Evolutionary conservation across 176 grass and related monocot species (phyloP), one percentile per base, ranked within the genome.

Genomic region (Stipa capillata): DNA sequence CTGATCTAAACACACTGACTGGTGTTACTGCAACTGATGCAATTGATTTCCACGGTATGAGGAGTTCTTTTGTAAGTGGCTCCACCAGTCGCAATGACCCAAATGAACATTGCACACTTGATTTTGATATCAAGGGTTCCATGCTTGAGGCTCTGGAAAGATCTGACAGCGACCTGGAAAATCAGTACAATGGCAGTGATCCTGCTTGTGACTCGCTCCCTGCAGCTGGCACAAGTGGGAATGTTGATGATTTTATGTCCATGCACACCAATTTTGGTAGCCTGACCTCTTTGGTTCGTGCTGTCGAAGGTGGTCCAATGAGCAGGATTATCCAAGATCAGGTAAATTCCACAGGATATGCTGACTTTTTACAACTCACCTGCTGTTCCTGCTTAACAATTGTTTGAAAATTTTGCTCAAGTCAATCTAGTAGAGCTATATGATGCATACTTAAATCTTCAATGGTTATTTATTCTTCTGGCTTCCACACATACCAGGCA

Each of bases 101-200:
- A 72, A 89, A 88, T 70, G 91, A 68, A 28, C 83, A 84, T 36
- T 77, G 64, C 67, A 82, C 73, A 2, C 88, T 99, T 79, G 90
- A 95, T 95, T 91, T 98, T 52, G 85, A 93, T 68, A 85, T 90
- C 62, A 92, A 94, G 24, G 87, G 82, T 75, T 94, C 91, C 20
- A 68, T 92, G 87, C 87, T 97, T 54, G 89, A 91, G 69, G 88
- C 87, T 81, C 78, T 94, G 71, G 86, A 87, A 76, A 91, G 86
- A 78, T 85, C 86, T 68, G 88, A 75, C 82, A 79, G 70, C 14
- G 86, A 90, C 40, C 82, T 95, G 5, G 88, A 94, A 83, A 94
- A 69, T 65, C 87, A 91, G 74, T 98, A 90, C 68, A 72, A 81
- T 57, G 70, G 77, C 20, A 79, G 79, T 7, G 79, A 62, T 51